Base-by-base conservation (phyloP, 2,329 filamentous ascomycete species). In the Basipetospora chlamydospora region DNA sequence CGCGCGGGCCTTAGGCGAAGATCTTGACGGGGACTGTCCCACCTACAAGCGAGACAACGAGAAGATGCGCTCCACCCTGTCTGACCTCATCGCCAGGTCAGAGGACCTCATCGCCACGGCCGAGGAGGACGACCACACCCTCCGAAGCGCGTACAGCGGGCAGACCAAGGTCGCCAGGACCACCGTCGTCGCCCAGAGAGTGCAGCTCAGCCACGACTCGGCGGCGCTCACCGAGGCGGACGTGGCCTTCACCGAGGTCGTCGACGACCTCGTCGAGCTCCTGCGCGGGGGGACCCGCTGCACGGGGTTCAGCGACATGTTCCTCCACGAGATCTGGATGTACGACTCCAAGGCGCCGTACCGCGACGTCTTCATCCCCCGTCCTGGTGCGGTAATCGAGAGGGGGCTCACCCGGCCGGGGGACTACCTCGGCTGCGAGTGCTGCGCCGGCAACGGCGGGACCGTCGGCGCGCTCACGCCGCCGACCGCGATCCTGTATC, bases 101-200 rank as follows among this genome's bases (percentile, higher is more conserved):
- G 37, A 42, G 8, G 47, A 43, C 28, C 39, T 54, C 12, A 35
- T 55, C 3, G 43, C 39, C 2, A 23, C 26, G 9, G 36, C 36
- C 4, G 28, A 28, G 16, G 36, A 20, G 21, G 16, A 20, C 20
- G 35, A 3, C 22, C 42, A 17, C 26, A 56, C 64, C 4, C 64
- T 92, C 21, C 75, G 77, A 42, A 92, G 78, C 57, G 79, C 78
- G 51, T 81, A 90, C 53, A 78, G 78, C 46, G 67, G 79, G 9
- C 77, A 79, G 43, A 71, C 70, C 56, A 77, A 74, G 44, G 74
- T 80, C 29, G 58, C 84, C 28, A 69, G 84, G 30, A 84, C 82
- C 1, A 88, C 83, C 0, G 73, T 88, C 22, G 74, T 88, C 35
- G 81, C 81, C 12, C 81, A 88, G 49, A 81, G 82, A 50, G 81